Conservation (phyloP, 805 yeast species). For the Ogataea thermomethanolica region DNA sequence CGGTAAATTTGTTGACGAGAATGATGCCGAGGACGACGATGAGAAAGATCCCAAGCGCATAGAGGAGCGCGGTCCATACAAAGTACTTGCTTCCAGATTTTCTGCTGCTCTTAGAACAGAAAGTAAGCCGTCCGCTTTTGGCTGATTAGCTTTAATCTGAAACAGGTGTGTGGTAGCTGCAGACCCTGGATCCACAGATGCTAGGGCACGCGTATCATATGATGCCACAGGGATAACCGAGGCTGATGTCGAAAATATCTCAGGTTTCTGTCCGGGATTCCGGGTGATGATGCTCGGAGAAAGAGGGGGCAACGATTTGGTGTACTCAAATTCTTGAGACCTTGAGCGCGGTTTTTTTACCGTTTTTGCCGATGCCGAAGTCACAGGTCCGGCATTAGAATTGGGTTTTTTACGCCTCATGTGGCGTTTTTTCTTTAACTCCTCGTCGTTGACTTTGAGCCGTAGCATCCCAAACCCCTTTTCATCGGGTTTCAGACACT, state of each 20-base stretch:
- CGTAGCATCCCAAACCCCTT: conserved; percentile 63
- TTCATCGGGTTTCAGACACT: conserved; percentile 57
- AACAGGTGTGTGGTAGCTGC: not conserved
- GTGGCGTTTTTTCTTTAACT: conserved; percentile 23
- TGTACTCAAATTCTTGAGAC: conserved; percentile 7
- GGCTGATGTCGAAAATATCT: conserved; percentile 1
- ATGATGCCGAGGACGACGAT: conserved; percentile 9
- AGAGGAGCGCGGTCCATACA: conserved; percentile 8
- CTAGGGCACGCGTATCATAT: no score
- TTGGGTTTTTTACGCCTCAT: conserved; percentile 20
- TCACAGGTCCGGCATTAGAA: not conserved
- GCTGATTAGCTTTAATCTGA: conserved; percentile 2
- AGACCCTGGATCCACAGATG: not conserved
- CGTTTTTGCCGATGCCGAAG: not conserved
- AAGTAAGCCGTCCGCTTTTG: conserved; percentile 21
- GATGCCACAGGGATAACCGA: not conserved
- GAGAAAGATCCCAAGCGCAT: conserved; percentile 7
- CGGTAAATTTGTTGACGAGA: conserved; percentile 5
- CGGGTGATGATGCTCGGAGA: conserved; percentile 15
- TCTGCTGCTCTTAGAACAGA: conserved; percentile 28
- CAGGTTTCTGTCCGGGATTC: conserved; percentile 6
- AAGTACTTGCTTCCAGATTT: conserved; percentile 14
- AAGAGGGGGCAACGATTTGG: conserved; percentile 18
- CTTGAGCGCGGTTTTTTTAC: conserved; percentile 5
- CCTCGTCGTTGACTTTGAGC: conserved; percentile 33